Conservation (phyloP, 352 stramenopile genomes). For the Chrysophaeum taylorii region DNA sequence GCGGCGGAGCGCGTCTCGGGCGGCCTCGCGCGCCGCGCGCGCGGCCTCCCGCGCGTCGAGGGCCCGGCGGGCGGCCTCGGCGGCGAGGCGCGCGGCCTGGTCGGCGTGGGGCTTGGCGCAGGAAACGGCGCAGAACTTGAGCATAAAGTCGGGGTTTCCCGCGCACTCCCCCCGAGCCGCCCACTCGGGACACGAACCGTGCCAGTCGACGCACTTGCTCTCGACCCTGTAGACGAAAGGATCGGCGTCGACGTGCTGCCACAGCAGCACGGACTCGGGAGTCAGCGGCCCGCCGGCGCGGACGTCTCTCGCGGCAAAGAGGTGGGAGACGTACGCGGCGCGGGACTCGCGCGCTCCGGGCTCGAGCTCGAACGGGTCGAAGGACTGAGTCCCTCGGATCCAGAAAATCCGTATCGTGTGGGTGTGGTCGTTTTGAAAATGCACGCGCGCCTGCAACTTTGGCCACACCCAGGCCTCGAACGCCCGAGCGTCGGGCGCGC, state of each 20-base stretch:
- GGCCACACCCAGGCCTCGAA: conserved; percentile 1
- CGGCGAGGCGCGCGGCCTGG: not conserved
- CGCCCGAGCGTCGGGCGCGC: not conserved
- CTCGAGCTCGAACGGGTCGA: not conserved
- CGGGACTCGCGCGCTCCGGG: not conserved
- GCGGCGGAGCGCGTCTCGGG: not conserved
- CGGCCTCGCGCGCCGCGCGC: no score
- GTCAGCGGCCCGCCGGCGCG: not conserved
- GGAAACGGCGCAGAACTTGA: conserved; percentile 1
- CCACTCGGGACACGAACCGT: not conserved
- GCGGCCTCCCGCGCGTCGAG: not conserved
- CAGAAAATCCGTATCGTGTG: not conserved
- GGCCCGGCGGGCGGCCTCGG: not conserved
- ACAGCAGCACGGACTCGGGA: not conserved
- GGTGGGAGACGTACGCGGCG: not conserved
- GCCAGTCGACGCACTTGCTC: not conserved
- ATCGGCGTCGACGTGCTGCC: conserved; percentile 10
- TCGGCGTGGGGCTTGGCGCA: not conserved
- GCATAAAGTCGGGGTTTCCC: not conserved
- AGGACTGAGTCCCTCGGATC: not conserved
- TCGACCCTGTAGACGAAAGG: not conserved
- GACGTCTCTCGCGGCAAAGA: not conserved
- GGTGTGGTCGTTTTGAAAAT: not conserved
- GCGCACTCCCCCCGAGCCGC: not conserved
- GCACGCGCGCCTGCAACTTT: not conserved